A percentile compares a stretch with the other conserved stretches of the same genome.
Evolutionary conservation across 192 early-diverging fungal genomes (phyloP).

Genomic region (Podila horticola): DNA sequence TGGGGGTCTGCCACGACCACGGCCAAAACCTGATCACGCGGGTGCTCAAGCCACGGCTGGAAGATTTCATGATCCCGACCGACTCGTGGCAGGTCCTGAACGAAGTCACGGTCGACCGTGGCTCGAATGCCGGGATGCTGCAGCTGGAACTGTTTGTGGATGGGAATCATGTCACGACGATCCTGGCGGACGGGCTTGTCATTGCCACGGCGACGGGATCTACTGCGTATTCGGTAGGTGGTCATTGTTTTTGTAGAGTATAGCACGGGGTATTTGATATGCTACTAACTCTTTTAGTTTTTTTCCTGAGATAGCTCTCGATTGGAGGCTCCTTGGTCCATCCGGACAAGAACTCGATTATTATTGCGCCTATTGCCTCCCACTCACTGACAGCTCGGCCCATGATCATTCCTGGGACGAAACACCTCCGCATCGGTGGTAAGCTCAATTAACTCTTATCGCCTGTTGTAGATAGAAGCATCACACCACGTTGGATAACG

Average conservation of each 20-base stretch:
- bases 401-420: constrained; percentile 90
- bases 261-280: no score
- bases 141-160: constrained; percentile 82
- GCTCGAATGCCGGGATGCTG: constrained; percentile 88
- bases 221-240: constrained; percentile 78
- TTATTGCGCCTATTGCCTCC: constrained; percentile 91
- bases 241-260: neutral
- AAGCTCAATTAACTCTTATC: neutral
- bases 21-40: constrained; percentile 22
- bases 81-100: constrained; percentile 92
- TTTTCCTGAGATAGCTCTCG: constrained; percentile 58
- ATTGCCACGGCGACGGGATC: constrained; percentile 96
- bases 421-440: constrained; percentile 80
- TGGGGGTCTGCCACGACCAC: constrained; percentile 34
- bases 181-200: constrained; percentile 95
- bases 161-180: constrained; percentile 86
- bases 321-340: constrained; percentile 95
- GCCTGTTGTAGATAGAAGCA: neutral
- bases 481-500: constrained; percentile 2
- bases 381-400: constrained; percentile 93
- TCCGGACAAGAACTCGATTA: constrained; percentile 88
- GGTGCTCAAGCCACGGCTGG: constrained; percentile 11
- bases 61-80: constrained; percentile 47
- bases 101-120: constrained; percentile 92
- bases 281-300: neutral